These are phyloP conservation scores for Crotalaria pallida DNA, from an alignment of 306 rosid genomes.

Conservation along the genomic window DNA sequence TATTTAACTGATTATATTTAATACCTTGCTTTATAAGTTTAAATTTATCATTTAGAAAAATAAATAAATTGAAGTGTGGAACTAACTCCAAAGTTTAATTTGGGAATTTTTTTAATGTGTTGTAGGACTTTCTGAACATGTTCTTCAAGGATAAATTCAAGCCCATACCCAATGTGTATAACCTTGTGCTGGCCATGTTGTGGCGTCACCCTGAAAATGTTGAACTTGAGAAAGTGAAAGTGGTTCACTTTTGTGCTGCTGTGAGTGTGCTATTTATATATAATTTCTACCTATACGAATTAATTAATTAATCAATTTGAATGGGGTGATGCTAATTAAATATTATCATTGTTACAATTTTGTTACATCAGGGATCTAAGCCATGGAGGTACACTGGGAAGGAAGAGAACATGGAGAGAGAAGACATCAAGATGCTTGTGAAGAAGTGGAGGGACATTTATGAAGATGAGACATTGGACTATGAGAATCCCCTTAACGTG, in stretches of 20 bases:
- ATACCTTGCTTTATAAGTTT: neutral
- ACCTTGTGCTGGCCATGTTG: constrained; percentile 68
- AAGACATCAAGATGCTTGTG: constrained; percentile 67
- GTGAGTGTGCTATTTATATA: constrained; percentile 32
- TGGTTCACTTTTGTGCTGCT: constrained; percentile 78
- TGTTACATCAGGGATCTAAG: constrained; percentile 57
- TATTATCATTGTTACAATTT: neutral
- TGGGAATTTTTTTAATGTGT: neutral
- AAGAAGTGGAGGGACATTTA: constrained; percentile 77
- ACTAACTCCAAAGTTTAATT: neutral
- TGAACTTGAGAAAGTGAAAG: constrained; percentile 53
- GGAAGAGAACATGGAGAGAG: constrained; percentile 75
- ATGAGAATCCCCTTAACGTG: neutral
- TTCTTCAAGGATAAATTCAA: constrained; percentile 51
- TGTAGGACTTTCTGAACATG: constrained; percentile 65
- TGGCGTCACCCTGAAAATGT: constrained; percentile 86
- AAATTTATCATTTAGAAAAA: neutral
- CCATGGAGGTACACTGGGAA: constrained; percentile 87
- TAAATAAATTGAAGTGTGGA: neutral
- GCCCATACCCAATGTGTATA: constrained; percentile 60
- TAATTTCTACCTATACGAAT: too few relatives aligned
- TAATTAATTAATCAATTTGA: neutral
- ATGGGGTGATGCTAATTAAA: neutral
- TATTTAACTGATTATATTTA: neutral
- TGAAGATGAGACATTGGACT: constrained; percentile 62